Evolutionary conservation across 2,329 filamentous ascomycete species (phyloP), one percentile per base, ranked within the genome.

Genomic region (Scortechinia acanthostroma): DNA sequence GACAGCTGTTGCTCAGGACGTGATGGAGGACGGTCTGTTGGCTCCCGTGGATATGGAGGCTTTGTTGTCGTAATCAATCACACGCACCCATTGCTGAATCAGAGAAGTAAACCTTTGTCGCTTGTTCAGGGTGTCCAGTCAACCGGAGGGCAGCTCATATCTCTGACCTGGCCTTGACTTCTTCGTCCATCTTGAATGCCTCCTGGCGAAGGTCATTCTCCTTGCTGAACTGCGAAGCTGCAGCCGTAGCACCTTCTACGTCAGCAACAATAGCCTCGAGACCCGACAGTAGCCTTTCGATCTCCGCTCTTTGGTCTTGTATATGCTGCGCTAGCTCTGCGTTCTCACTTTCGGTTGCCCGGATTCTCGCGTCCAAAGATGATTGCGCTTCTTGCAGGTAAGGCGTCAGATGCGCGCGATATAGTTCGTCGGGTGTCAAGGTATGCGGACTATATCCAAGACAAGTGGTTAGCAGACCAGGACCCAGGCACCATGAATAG

Each of bases 181-280:
- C 25, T n/a, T n/a, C 25, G n/a, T 30, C 25, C 25, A 30, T 30
- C 25, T 30, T 10, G 10, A 30, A 10, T n/a, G 25, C n/a, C n/a
- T 30, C 25, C 25, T 30, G 25, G 10, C 25, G 25, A 10, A 30
- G n/a, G n/a, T 30, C 25, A 30, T 30, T 30, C 25, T 30, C 25
- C n/a, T 30, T 30, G 25, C 25, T 30, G n/a, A 10, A 30, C n/a
- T 30, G 25, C n/a, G n/a, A 10, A 10, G 25, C 25, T 10, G 25
- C 25, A 30, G 25, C 25, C 10, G 25, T n/a, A 30, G 69, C 68
- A 3, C 64, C 69, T 52, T 81, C 75, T 37, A 83, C 56, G 57
- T 83, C 79, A 22, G 60, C 60, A 42, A 83, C 70, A 13, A 79
- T 70, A 42, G 60, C 62, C 55, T 83, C 78, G 22, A 84, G 56